Evolutionary conservation across 2,329 filamentous ascomycete species (phyloP).

Genomic region (Aspergillus candidus): DNA sequence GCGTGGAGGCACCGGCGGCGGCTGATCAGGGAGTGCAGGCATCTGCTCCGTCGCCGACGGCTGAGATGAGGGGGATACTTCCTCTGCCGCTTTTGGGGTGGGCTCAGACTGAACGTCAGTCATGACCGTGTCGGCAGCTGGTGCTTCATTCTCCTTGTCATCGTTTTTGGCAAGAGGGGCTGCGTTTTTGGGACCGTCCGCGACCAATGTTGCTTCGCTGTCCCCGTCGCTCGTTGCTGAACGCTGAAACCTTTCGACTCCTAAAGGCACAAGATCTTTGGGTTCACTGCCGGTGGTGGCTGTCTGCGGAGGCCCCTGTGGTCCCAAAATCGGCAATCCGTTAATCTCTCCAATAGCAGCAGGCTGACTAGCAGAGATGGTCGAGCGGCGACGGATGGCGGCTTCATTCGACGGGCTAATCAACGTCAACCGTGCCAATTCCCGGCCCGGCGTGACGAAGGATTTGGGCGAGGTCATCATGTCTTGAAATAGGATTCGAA

Average conservation of each 20-base stretch:
- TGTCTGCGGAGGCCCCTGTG: slow-evolving; percentile 35
- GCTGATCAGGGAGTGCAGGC: slow-evolving; percentile 39
- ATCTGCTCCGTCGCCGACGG: slow-evolving; percentile 5
- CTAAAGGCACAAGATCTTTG: slow-evolving; percentile 14
- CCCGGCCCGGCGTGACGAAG: slow-evolving; percentile 65
- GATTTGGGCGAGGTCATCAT: slow-evolving; percentile 59
- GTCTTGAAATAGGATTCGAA: slow-evolving; percentile 63
- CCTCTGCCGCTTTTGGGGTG: slow-evolving; percentile 6
- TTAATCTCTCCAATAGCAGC: slow-evolving; percentile 38
- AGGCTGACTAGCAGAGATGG: slow-evolving; percentile 29
- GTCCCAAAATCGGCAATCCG: slow-evolving; percentile 42
- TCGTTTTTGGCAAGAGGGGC: slow-evolving; percentile 18
- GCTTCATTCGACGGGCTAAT: slow-evolving; percentile 54
- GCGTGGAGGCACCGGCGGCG: slow-evolving; percentile 56
- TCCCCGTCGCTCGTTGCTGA: slow-evolving; percentile 23
- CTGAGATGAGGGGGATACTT: slow-evolving; percentile 5
- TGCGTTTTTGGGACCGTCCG: slow-evolving; percentile 19
- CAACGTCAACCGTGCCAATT: slow-evolving; percentile 74
- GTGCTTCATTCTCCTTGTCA: slow-evolving; percentile 37
- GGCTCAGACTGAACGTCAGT: slow-evolving; percentile 17
- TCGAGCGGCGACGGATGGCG: slow-evolving; percentile 45
- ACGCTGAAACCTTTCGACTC: slow-evolving; percentile 19
- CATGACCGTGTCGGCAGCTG: slow-evolving; percentile 15
- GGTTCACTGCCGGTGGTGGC: slow-evolving; percentile 8
- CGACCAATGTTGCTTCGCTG: slow-evolving; percentile 34